Conservation (phyloP, 1,284 basidiomycete genomes). For the Boletus austroedulis region DNA sequence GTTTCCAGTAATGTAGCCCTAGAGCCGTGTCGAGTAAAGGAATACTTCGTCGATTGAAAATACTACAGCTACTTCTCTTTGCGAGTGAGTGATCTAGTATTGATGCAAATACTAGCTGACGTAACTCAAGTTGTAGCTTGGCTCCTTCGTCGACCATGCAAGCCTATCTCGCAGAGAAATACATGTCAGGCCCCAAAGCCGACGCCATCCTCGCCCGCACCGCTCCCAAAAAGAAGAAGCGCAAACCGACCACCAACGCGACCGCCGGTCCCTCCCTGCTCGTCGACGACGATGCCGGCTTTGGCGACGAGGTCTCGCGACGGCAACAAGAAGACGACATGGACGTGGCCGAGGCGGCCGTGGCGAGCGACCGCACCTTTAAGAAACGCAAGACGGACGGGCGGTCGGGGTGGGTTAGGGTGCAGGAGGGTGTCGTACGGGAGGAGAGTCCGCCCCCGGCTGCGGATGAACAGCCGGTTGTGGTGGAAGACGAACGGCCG, state of each 20-base stretch:
- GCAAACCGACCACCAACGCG: constrained; percentile 48
- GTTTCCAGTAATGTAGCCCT: too few relatives aligned
- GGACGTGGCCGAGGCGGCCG: constrained; percentile 56
- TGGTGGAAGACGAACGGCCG: constrained; percentile 47
- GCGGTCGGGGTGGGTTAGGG: constrained; percentile 56
- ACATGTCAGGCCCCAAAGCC: constrained; percentile 97
- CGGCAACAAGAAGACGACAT: constrained; percentile 50
- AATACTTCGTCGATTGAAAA: too few relatives aligned
- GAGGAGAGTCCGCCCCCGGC: constrained; percentile 53
- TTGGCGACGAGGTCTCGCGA: constrained; percentile 43
- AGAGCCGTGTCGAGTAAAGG: too few relatives aligned
- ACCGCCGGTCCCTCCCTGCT: constrained; percentile 42
- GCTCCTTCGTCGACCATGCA: constrained; percentile 45
- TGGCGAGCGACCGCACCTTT: constrained; percentile 69
- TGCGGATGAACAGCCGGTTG: constrained; percentile 66
- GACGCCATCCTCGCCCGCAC: constrained; percentile 85
- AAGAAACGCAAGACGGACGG: constrained; percentile 65
- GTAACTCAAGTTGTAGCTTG: too few relatives aligned
- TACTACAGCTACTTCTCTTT: too few relatives aligned
- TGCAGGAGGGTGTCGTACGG: constrained; percentile 45
- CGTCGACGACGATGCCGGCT: constrained; percentile 69
- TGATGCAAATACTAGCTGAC: constrained; percentile 9
- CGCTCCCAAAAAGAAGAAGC: constrained; percentile 66
- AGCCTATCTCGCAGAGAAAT: constrained; percentile 78
- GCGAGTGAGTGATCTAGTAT: too few relatives aligned